Evolutionary conservation across 208 protist species (phyloP), one percentile per base, ranked within the genome.

Genomic region (Acanthamoeba sp.): DNA sequence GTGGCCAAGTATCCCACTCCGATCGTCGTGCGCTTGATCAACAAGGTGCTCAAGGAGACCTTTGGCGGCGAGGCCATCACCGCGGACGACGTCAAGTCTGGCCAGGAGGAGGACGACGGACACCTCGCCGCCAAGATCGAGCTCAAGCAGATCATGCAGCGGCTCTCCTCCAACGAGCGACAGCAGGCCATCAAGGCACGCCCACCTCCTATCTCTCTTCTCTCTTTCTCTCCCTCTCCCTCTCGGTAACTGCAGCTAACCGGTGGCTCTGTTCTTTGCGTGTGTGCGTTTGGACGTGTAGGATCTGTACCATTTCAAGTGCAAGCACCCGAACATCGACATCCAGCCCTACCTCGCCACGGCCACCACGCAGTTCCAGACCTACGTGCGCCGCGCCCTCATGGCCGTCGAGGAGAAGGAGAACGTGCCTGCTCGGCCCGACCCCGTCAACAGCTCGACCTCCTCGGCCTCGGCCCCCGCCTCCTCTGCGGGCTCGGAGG

Each of bases 91-190:
- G 73, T 82, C 1, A 5, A 1, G 20, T n/a, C 82, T 14, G 50
- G 9, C 7, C 48, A 89, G 45, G 38, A 89, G 14, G 32, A 38
- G 5, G 48, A 29, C 27, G 64, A 82, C 73, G 36, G 10, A 9
- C 73, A 82, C 16, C 73, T 80, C 45, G 62, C 36, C 10, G 88
- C 88, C 88, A 93, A 93, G 88, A 80, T 93, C 42, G 62, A 93
- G 62, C 88, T 93, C 36, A 50, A 18, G 36, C 27, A 45, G 9
- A 93, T 93, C 88, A 64, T 93, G 7, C 12, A 45, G 62, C 40
- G 40, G 14, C 40, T 93, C 27, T 20, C 62, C 38, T 32, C 38
- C 62, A 80, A 2, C 16, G 88, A 93, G 14, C 32, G 66, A 34
- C 27, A 32, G 62, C 62, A 78, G 29, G 88, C 29, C 38, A 78